These are phyloP conservation scores for Globisporangium iwayamae DNA, from an alignment of 352 stramenopile genomes.

Conservation along the genomic window DNA sequence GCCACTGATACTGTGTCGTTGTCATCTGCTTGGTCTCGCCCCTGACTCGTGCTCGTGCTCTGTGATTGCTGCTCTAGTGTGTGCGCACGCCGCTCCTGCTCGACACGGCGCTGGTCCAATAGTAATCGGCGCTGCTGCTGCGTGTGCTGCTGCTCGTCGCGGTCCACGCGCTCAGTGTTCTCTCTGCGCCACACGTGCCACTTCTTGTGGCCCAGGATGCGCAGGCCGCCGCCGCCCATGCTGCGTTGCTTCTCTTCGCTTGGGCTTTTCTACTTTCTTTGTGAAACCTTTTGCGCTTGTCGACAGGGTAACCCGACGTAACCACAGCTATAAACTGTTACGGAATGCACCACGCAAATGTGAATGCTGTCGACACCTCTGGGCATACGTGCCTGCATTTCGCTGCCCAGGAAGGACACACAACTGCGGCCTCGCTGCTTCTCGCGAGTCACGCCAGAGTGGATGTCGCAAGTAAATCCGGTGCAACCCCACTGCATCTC, in stretches of 20 bases:
- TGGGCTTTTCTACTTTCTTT: not conserved
- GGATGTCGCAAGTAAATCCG: too few relatives aligned
- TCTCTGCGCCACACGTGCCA: slow-evolving; percentile 86
- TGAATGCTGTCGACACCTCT: too few relatives aligned
- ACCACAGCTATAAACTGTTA: not conserved
- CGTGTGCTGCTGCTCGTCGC: slow-evolving; percentile 49
- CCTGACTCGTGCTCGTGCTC: not conserved
- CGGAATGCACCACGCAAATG: not conserved
- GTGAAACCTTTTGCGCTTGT: not conserved
- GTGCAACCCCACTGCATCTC: too few relatives aligned
- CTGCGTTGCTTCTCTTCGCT: not conserved
- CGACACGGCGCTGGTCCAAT: slow-evolving; percentile 20
- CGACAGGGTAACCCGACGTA: not conserved
- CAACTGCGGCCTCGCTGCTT: too few relatives aligned
- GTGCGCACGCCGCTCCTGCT: slow-evolving; percentile 40
- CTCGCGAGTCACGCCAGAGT: too few relatives aligned
- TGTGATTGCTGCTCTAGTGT: slow-evolving; percentile 15
- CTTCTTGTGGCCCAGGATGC: slow-evolving; percentile 72
- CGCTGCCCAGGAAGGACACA: too few relatives aligned
- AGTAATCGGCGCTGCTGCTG: slow-evolving; percentile 35
- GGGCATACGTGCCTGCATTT: too few relatives aligned
- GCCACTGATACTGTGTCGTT: not conserved
- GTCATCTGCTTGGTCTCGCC: not conserved
- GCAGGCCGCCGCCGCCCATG: slow-evolving; percentile 66
- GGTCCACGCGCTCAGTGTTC: slow-evolving; percentile 74